A percentile compares a stretch with the other conserved stretches of the same genome.
These are phyloP conservation scores for Cladophialophora bantiana DNA, from an alignment of 2,329 filamentous ascomycete species.

Conservation along the genomic window DNA sequence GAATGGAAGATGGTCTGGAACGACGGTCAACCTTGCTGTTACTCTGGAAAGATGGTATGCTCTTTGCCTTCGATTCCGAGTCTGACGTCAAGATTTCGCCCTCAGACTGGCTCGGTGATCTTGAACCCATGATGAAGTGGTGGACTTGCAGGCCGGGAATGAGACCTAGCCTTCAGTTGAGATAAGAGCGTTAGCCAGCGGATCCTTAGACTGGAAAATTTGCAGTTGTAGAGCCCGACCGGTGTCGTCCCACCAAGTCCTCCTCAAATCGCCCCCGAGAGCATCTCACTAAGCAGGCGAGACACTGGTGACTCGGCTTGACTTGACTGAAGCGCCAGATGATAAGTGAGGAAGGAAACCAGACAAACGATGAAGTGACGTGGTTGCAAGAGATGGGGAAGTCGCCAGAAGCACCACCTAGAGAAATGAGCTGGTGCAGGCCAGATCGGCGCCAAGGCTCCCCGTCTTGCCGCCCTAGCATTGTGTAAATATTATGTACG, in stretches of 20 bases:
- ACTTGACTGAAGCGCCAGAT: background rate
- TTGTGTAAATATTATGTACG: background rate
- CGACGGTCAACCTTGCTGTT: constrained; percentile 89
- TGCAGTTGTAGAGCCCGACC: constrained; percentile 43
- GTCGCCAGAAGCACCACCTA: background rate
- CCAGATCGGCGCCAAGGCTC: background rate
- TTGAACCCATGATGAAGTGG: constrained; percentile 54
- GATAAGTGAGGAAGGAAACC: background rate
- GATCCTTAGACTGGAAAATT: constrained; percentile 35
- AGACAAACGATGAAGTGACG: background rate
- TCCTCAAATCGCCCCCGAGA: constrained; percentile 20
- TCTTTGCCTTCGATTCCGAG: constrained; percentile 83
- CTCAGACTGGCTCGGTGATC: constrained; percentile 75
- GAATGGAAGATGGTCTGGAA: constrained; percentile 72
- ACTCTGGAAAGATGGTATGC: constrained; percentile 74
- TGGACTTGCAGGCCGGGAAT: constrained; percentile 36
- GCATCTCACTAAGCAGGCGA: constrained; percentile 5
- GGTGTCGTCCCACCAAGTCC: constrained; percentile 38
- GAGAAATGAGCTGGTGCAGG: background rate
- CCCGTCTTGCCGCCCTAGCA: background rate
- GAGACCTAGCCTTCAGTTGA: constrained; percentile 40
- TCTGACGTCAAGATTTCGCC: constrained; percentile 83
- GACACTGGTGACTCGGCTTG: background rate
- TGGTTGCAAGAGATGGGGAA: background rate
- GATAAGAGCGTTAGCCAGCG: constrained; percentile 40